These are phyloP conservation scores for Pythium rhizo-oryzae DNA, from an alignment of 352 stramenopile species.

Conservation along the genomic window DNA sequence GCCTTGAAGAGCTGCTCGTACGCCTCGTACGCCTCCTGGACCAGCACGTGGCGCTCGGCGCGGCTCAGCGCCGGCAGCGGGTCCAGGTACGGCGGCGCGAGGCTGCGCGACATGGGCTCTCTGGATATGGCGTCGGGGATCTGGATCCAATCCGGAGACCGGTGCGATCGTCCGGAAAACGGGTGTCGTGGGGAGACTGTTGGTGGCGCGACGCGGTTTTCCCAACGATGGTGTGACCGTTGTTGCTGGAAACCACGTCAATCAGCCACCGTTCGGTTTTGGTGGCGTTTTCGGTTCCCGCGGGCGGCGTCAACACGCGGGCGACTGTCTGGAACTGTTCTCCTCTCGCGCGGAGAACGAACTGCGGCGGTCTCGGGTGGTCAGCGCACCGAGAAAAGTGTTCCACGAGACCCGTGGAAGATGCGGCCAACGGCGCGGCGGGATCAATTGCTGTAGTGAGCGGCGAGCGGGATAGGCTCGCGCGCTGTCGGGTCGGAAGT, in stretches of 20 bases:
- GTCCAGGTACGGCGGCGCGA: constrained; percentile 14
- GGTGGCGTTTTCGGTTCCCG: no score
- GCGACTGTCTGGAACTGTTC: no score
- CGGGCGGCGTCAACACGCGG: no score
- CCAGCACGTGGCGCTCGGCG: constrained; percentile 13
- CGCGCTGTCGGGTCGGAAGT: not conserved
- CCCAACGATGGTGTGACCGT: no score
- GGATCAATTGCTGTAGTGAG: not conserved
- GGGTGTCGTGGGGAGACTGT: no score
- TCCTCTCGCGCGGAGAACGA: not conserved
- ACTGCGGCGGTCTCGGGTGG: not conserved
- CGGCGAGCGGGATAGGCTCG: no score
- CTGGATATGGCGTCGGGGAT: not conserved
- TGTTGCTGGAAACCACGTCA: no score
- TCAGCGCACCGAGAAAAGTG: not conserved
- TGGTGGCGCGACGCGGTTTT: no score
- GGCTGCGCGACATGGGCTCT: constrained; percentile 9
- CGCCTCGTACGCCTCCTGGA: constrained; percentile 26
- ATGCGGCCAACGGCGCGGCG: not conserved
- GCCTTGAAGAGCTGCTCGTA: constrained; percentile 32
- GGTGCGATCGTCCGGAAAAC: no score
- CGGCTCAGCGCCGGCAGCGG: constrained; percentile 21
- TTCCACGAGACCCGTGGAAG: not conserved
- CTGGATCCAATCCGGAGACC: constrained; percentile 1
- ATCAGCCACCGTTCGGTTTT: no score